Percentiles rank a stretch among this genome's conserved stretches.
phyloP scores from a whole-genome alignment of 495 filamentous ascomycete species.

The Penicillium argentinense region DNA sequence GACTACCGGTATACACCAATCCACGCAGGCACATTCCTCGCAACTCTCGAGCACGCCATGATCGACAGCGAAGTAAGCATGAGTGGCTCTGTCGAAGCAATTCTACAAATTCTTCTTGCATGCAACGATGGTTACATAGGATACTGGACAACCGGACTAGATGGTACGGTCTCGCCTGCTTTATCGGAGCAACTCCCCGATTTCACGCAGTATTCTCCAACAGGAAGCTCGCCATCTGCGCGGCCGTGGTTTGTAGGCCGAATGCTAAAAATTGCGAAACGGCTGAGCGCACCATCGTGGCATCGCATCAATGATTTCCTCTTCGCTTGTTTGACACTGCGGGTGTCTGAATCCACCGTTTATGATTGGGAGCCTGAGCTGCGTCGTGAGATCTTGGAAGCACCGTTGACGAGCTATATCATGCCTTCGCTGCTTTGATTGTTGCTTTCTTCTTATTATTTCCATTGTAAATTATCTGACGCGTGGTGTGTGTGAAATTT shows the following conservation, averaged over 20 bases:
- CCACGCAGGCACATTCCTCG: conserved; percentile 32
- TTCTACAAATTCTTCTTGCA: conserved; percentile 39
- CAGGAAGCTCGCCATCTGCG: conserved; percentile 23
- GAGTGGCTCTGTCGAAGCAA: conserved; percentile 38
- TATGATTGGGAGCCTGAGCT: conserved; percentile 33
- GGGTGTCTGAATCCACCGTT: conserved; percentile 17
- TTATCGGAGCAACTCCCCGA: conserved; percentile 16
- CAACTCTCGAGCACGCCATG: conserved; percentile 27
- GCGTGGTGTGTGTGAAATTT: too few species aligned
- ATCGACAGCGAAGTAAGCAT: conserved; percentile 38
- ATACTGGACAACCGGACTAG: not conserved
- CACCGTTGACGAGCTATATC: conserved; percentile 36
- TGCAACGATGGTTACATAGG: conserved; percentile 30
- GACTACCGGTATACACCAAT: conserved; percentile 35
- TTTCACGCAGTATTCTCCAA: conserved; percentile 33
- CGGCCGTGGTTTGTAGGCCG: conserved; percentile 43
- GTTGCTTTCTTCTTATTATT: not conserved
- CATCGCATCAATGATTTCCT: conserved; percentile 32
- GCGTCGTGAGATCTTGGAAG: conserved; percentile 35
- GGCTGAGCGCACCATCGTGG: conserved; percentile 35
- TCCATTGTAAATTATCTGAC: too few species aligned
- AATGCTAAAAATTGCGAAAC: conserved; percentile 45
- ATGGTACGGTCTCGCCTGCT: not conserved
- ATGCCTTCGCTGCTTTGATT: conserved; percentile 30
- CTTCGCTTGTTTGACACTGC: conserved; percentile 37